A percentile compares a stretch with the other conserved stretches of the same genome.
phyloP scores from a whole-genome alignment of 371 early-diverging fungal species.

The Mortierella sp. region DNA sequence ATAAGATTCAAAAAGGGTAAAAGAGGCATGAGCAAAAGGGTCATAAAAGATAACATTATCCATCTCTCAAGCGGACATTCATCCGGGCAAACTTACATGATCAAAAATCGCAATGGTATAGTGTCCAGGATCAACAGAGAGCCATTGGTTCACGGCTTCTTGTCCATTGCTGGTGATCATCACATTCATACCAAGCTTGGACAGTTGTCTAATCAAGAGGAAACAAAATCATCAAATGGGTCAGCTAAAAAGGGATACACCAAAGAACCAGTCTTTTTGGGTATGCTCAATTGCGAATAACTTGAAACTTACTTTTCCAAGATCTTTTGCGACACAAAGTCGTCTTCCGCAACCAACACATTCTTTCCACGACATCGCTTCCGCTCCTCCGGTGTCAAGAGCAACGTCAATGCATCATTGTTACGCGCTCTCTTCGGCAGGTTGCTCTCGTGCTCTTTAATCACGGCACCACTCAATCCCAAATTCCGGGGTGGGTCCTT shows the following conservation, averaged over 20 bases:
- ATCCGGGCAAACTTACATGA: conserved; percentile 23
- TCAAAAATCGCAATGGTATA: conserved; percentile 53
- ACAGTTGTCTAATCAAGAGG: conserved; percentile 40
- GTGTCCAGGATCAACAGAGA: conserved; percentile 29
- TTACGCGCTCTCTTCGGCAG: conserved; percentile 37
- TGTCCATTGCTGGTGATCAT: conserved; percentile 48
- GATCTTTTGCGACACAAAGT: conserved; percentile 54
- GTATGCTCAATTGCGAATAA: not conserved
- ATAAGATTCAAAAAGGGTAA: not conserved
- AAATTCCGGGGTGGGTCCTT: conserved; percentile 11
- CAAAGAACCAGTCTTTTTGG: not conserved
- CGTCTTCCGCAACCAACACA: conserved; percentile 46
- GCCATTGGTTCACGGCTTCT: conserved; percentile 44
- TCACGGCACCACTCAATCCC: conserved; percentile 15
- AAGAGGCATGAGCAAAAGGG: too few relatives aligned
- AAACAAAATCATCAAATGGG: too few relatives aligned
- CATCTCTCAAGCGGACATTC: not conserved
- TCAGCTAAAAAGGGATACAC: not conserved
- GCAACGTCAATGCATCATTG: conserved; percentile 30
- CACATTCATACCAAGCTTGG: conserved; percentile 52
- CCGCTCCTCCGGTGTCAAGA: conserved; percentile 29
- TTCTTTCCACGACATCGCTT: conserved; percentile 36
- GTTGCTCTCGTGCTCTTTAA: not conserved
- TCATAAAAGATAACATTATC: not conserved
- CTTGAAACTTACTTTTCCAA: conserved; percentile 40